Conservation (phyloP, 176 grass and related monocot species). For the Puya raimondii region DNA sequence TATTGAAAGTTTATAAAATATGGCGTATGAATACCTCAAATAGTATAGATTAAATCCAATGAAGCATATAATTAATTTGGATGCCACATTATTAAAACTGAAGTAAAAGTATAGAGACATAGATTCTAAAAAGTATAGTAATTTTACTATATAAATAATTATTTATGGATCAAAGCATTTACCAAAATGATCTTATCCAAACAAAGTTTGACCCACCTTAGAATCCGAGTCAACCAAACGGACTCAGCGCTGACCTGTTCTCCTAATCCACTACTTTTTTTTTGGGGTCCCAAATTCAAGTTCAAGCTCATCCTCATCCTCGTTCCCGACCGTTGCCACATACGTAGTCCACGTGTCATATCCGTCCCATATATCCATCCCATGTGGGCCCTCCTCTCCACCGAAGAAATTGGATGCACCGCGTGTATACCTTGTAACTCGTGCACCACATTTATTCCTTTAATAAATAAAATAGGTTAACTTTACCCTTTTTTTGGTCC, state of each 20-base stretch:
- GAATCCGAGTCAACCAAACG: background rate
- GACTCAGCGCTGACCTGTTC: background rate
- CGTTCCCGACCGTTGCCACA: conserved; percentile 7
- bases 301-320: background rate
- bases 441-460: background rate
- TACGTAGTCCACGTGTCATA: background rate
- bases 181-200: background rate
- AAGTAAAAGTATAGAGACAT: no score
- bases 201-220: background rate
- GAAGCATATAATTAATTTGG: no score
- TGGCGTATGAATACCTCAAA: no score
- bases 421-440: background rate
- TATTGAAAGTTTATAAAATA: no score
- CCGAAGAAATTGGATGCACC: background rate
- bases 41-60: no score
- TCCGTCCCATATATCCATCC: conserved; percentile 16
- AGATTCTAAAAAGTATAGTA: no score
- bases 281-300: no score
- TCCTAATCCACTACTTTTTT: background rate
- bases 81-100: no score
- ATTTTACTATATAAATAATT: no score
- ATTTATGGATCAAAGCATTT: no score
- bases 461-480: no score
- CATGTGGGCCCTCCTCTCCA: background rate
- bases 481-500: no score